Evolutionary conservation across 2,329 filamentous ascomycete species (phyloP).

Genomic region (Aspergillus aculeatinus): DNA sequence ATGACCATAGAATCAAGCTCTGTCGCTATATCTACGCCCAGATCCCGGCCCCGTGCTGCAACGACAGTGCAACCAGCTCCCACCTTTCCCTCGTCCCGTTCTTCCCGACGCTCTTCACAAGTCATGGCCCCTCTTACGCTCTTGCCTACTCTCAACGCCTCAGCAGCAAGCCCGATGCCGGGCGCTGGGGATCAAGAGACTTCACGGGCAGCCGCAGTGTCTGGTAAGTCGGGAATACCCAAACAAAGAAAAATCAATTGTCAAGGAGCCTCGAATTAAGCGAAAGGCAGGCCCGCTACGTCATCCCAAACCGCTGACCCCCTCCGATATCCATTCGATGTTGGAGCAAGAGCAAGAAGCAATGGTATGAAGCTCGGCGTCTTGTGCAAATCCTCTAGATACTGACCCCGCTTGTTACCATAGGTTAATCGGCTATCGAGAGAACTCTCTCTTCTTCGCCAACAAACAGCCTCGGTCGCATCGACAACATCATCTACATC

Average conservation of each 20-base stretch:
- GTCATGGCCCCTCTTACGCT: conserved; percentile 46
- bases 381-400: neutral
- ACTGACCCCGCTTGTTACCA: neutral
- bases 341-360: conserved; percentile 95
- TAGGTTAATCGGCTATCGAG: conserved; percentile 91
- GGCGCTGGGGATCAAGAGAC: conserved; percentile 35
- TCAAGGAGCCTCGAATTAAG: conserved; percentile 2
- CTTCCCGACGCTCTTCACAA: conserved; percentile 49
- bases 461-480: conserved; percentile 62
- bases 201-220: conserved; percentile 38
- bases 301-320: conserved; percentile 83
- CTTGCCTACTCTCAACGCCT: conserved; percentile 31
- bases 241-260: neutral
- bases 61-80: conserved; percentile 28
- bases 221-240: conserved; percentile 33
- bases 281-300: conserved; percentile 65
- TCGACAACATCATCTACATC: conserved; percentile 61
- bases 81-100: conserved; percentile 37
- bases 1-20: conserved; percentile 54
- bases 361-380: conserved; percentile 59
- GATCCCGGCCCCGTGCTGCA: conserved; percentile 32
- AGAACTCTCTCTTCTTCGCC: conserved; percentile 80
- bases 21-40: conserved; percentile 37
- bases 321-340: conserved; percentile 83
- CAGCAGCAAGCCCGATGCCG: conserved; percentile 26